A percentile compares a stretch with the other conserved stretches of the same genome.
Conservation (phyloP, 768 basidiomycete species). For the Sarcodon sp. region DNA sequence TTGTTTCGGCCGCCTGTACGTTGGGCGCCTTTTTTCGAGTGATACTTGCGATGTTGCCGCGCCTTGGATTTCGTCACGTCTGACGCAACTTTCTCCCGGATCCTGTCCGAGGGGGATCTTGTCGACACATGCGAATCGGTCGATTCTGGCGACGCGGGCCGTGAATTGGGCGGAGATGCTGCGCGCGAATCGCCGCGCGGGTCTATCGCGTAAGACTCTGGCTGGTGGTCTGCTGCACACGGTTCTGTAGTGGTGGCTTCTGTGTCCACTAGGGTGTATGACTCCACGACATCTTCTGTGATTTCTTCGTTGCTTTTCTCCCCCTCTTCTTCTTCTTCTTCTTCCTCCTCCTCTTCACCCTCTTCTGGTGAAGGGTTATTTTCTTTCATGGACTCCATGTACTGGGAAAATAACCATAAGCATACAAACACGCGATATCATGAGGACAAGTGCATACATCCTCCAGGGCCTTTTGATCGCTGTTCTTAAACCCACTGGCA, state of each 20-base stretch:
- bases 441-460: slow-evolving; percentile 41
- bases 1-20: slow-evolving; percentile 46
- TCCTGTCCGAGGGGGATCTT: not conserved
- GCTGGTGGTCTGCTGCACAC: too few species aligned
- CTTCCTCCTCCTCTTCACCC: slow-evolving; percentile 24
- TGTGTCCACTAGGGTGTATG: too few species aligned
- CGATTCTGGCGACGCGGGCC: too few species aligned
- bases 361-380: slow-evolving; percentile 23
- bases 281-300: too few species aligned
- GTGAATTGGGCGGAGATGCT: too few species aligned
- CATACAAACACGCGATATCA: slow-evolving; percentile 9
- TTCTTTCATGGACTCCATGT: slow-evolving; percentile 44
- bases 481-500: slow-evolving; percentile 86
- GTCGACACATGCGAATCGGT: too few species aligned
- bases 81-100: slow-evolving; percentile 47
- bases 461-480: slow-evolving; percentile 72
- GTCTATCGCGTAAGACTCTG: too few species aligned
- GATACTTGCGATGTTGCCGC: slow-evolving; percentile 61
- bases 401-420: slow-evolving; percentile 26
- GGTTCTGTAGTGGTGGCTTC: too few species aligned
- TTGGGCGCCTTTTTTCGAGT: slow-evolving; percentile 56
- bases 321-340: slow-evolving; percentile 21
- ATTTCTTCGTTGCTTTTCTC: slow-evolving; percentile 15
- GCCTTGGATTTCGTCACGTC: slow-evolving; percentile 48
- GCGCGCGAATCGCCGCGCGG: too few species aligned